phyloP scores from a whole-genome alignment of 148 eudicot genomes.

The Pharnaceum exiguum region DNA sequence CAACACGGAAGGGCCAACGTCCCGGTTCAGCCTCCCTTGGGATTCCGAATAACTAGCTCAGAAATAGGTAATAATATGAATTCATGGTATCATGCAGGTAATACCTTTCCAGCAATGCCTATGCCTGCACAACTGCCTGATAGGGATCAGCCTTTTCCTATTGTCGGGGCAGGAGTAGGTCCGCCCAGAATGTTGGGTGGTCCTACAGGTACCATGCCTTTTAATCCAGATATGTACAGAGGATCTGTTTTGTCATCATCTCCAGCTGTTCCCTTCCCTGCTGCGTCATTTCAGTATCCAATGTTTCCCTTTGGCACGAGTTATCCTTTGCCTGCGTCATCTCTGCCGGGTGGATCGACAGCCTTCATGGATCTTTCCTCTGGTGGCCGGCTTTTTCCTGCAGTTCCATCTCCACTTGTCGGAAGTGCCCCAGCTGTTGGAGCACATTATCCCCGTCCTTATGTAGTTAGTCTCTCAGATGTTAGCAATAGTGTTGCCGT shows the following conservation, averaged over 20 bases:
- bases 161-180: conserved; percentile 34
- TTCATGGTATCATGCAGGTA: conserved; percentile 62
- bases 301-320: conserved; percentile 67
- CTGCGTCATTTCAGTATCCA: conserved; percentile 60
- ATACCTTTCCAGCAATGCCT: conserved; percentile 42
- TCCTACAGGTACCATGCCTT: conserved; percentile 37
- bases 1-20: conserved; percentile 36
- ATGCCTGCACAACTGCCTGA: conserved; percentile 50
- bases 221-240: conserved; percentile 49
- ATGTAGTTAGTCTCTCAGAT: conserved; percentile 49
- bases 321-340: conserved; percentile 51
- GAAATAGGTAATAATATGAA: conserved; percentile 17
- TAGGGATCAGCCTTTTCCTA: conserved; percentile 52
- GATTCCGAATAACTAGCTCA: conserved; percentile 18
- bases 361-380: conserved; percentile 53
- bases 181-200: conserved; percentile 57
- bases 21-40: conserved; percentile 29
- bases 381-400: conserved; percentile 52
- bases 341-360: conserved; percentile 46
- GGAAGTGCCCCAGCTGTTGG: conserved; percentile 52
- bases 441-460: conserved; percentile 60
- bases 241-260: conserved; percentile 84
- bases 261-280: conserved; percentile 56
- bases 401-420: conserved; percentile 52
- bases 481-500: conserved; percentile 29